Conservation (phyloP, 441 rosid species). For the Croton laevigatus region DNA sequence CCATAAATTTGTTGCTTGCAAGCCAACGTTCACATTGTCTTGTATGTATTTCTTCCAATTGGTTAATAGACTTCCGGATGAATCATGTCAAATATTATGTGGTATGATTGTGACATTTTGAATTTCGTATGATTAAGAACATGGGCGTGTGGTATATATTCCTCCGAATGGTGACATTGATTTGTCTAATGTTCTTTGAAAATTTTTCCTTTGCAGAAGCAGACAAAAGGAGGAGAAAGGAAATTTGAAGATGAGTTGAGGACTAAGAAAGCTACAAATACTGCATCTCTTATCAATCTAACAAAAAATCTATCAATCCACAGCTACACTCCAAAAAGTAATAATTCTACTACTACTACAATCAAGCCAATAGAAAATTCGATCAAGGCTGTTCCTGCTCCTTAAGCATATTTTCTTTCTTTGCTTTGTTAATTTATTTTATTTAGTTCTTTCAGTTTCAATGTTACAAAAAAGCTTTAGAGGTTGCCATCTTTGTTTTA, state of each 20-base stretch:
- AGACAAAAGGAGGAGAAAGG: conserved; percentile 16
- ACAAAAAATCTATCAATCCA: conserved; percentile 54
- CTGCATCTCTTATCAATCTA: conserved; percentile 41
- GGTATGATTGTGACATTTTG: not conserved
- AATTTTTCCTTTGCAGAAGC: conserved; percentile 19
- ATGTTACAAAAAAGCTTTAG: not conserved
- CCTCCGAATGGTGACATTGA: not conserved
- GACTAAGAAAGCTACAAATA: conserved; percentile 16
- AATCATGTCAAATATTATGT: not conserved
- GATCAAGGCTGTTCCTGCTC: conserved; percentile 20
- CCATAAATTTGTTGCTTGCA: not conserved
- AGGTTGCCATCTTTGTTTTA: not conserved
- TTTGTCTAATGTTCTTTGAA: too few relatives aligned
- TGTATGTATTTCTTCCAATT: not conserved
- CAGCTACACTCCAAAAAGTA: conserved; percentile 26
- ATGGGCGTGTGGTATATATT: not conserved
- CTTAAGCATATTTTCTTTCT: conserved; percentile 9
- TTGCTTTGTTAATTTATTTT: not conserved
- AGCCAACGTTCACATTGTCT: not conserved
- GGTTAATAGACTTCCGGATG: not conserved
- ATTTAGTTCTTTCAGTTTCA: not conserved
- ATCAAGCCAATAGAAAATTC: conserved; percentile 28
- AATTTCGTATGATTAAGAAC: too few relatives aligned
- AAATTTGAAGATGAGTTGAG: conserved; percentile 24
- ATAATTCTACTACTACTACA: not conserved